phyloP scores from a whole-genome alignment of 495 filamentous ascomycete species.

The Xylaria scruposa region DNA sequence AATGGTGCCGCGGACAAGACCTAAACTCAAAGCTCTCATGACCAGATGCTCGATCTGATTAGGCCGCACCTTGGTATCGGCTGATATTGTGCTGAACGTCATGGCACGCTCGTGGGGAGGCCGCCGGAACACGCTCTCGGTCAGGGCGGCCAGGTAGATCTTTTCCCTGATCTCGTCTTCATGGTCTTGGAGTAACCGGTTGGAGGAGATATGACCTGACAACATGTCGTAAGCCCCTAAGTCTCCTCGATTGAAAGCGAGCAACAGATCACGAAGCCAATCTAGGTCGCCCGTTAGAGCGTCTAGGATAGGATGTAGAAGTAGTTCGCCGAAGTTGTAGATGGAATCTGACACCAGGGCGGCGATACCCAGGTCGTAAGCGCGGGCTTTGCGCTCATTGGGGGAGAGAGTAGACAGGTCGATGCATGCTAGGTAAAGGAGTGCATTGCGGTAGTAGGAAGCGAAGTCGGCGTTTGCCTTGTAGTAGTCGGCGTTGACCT shows the following conservation, averaged over 20 bases:
- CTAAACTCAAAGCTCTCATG: slow-evolving; percentile 97
- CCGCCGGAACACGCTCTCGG: slow-evolving; percentile 94
- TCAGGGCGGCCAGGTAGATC: slow-evolving; percentile 93
- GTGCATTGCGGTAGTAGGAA: slow-evolving; percentile 94
- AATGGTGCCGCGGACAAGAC: slow-evolving; percentile 87
- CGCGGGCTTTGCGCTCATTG: slow-evolving; percentile 76
- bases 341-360: slow-evolving; percentile 92
- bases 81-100: slow-evolving; percentile 83
- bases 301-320: slow-evolving; percentile 95
- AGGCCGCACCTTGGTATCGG: slow-evolving; percentile 89
- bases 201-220: slow-evolving; percentile 74
- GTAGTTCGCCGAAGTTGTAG: slow-evolving; percentile 99
- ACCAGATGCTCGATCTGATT: slow-evolving; percentile 96
- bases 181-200: slow-evolving; percentile 80
- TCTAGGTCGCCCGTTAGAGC: slow-evolving; percentile 67
- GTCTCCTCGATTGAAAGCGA: slow-evolving; percentile 97
- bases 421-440: slow-evolving; percentile 98
- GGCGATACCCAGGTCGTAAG: slow-evolving; percentile 91
- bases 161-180: slow-evolving; percentile 89
- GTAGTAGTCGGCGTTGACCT: slow-evolving; percentile 93
- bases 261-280: slow-evolving; percentile 93
- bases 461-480: slow-evolving; percentile 92
- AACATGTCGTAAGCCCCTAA: slow-evolving; percentile 84
- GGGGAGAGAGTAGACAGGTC: slow-evolving; percentile 74
- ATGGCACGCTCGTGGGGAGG: slow-evolving; percentile 95